Conservation (phyloP, 192 early-diverging fungal species). For the Obelidium mucronatum region DNA sequence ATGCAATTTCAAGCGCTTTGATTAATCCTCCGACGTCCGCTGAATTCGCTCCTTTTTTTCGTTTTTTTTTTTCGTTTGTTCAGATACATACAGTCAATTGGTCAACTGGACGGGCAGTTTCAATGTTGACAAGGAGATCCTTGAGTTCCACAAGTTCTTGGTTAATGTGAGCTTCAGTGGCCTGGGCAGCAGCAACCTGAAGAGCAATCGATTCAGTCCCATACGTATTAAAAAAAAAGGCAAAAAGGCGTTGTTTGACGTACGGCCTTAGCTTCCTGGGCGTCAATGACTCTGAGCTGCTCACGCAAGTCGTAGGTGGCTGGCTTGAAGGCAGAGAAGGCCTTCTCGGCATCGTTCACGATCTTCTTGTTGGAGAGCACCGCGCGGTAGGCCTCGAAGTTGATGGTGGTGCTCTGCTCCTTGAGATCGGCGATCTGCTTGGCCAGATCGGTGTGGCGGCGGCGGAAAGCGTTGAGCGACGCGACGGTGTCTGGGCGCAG, state of each 20-base stretch:
- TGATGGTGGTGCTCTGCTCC: conserved; percentile 80
- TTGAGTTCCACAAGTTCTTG: conserved; percentile 86
- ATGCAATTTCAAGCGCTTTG: too few species aligned
- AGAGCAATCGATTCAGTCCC: not conserved
- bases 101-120: conserved; percentile 90
- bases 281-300: conserved; percentile 75
- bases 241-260: not conserved
- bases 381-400: conserved; percentile 88
- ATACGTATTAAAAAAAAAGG: conserved; percentile 7
- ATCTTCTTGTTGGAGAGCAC: conserved; percentile 92
- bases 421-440: conserved; percentile 82
- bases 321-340: conserved; percentile 80
- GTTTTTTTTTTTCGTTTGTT: too few species aligned
- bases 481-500: conserved; percentile 90
- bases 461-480: conserved; percentile 88
- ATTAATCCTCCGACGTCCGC: too few species aligned
- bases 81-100: conserved; percentile 80
- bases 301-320: conserved; percentile 81
- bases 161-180: conserved; percentile 84
- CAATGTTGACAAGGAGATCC: conserved; percentile 91
- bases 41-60: too few species aligned
- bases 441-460: conserved; percentile 90
- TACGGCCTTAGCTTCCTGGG: conserved; percentile 62
- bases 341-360: conserved; percentile 90
- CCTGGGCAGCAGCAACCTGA: conserved; percentile 82